phyloP scores from a whole-genome alignment of 2,329 filamentous ascomycete species.

The Tolypocladium cylindrosporum region DNA sequence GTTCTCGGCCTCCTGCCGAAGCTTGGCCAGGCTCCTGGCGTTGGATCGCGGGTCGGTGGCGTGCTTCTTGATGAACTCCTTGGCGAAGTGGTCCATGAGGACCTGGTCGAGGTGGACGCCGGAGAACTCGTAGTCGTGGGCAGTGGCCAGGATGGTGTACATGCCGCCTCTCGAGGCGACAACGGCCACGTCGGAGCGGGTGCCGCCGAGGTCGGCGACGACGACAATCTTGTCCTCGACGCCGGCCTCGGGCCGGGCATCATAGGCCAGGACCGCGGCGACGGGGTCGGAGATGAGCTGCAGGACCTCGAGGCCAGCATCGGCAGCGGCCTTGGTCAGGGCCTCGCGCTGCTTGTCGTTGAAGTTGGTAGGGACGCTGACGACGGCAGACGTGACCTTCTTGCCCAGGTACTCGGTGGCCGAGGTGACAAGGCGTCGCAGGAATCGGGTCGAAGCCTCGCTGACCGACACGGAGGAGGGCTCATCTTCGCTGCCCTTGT shows the following conservation, averaged over 20 bases:
- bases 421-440: conserved; percentile 70
- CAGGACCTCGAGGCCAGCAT: conserved; percentile 76
- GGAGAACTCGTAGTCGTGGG: conserved; percentile 90
- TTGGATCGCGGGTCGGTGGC: conserved; percentile 78
- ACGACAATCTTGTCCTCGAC: conserved; percentile 80
- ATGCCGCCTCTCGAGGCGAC: conserved; percentile 88
- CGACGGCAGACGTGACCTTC: conserved; percentile 85
- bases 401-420: conserved; percentile 90
- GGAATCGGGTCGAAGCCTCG: conserved; percentile 75
- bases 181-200: conserved; percentile 82
- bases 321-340: conserved; percentile 65
- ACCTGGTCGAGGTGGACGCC: conserved; percentile 82
- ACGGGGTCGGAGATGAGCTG: conserved; percentile 91
- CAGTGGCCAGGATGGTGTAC: conserved; percentile 88
- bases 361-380: conserved; percentile 92
- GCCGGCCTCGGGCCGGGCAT: conserved; percentile 65
- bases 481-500: conserved; percentile 54
- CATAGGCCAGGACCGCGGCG: conserved; percentile 81
- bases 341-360: conserved; percentile 76
- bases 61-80: conserved; percentile 98
- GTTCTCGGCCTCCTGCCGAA: conserved; percentile 82
- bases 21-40: conserved; percentile 74
- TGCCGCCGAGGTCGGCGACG: conserved; percentile 87
- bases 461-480: conserved; percentile 63
- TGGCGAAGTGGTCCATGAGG: conserved; percentile 91